A percentile compares a stretch with the other conserved stretches of the same genome.
Evolutionary conservation across 805 yeast genomes (phyloP).

Genomic region (Barnettozyma siamensis): DNA sequence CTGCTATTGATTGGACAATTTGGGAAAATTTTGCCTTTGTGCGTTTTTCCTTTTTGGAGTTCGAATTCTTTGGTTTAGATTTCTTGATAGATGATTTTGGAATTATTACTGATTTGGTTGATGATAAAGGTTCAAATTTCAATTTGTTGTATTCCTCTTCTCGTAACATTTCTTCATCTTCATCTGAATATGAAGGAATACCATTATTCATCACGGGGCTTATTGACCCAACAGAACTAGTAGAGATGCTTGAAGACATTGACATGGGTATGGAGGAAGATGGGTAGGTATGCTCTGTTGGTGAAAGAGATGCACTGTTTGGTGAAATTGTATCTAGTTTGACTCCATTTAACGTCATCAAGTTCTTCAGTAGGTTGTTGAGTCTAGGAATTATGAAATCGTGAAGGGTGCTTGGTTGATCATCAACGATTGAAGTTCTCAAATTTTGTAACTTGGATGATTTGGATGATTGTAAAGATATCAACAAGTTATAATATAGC

Average conservation of each 20-base stretch:
- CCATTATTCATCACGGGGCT: neutral
- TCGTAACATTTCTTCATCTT: neutral
- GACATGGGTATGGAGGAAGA: slow-evolving; percentile 2
- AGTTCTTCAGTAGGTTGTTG: neutral
- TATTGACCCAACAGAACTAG: neutral
- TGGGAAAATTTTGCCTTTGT: no score
- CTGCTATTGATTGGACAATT: neutral
- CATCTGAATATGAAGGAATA: neutral
- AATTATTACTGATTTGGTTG: neutral
- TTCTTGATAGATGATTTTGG: neutral
- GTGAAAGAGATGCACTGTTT: no score
- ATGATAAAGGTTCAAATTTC: neutral
- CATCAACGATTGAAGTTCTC: neutral
- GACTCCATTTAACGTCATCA: neutral
- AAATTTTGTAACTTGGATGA: neutral
- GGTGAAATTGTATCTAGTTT: neutral
- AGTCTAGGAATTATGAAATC: neutral
- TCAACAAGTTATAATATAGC: neutral
- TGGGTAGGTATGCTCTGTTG: neutral
- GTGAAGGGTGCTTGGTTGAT: neutral
- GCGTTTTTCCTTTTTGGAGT: neutral
- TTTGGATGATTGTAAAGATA: neutral
- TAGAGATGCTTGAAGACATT: slow-evolving; percentile 1
- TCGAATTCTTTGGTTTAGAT: neutral
- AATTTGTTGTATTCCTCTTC: neutral